A percentile compares a stretch with the other conserved stretches of the same genome.
These are phyloP conservation scores for Irpex sp. DNA, from an alignment of 1,284 basidiomycete genomes.

Conservation along the genomic window DNA sequence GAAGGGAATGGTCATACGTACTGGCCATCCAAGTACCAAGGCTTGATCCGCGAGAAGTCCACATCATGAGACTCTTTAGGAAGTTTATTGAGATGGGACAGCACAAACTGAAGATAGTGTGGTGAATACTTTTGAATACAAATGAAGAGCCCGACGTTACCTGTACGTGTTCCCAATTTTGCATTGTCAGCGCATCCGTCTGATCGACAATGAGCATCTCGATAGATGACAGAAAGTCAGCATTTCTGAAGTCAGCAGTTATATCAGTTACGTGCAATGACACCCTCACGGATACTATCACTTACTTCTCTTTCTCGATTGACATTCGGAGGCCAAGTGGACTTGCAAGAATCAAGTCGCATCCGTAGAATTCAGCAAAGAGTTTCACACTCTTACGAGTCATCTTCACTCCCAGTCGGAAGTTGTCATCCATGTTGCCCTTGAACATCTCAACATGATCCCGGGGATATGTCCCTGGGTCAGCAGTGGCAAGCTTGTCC, in stretches of 20 bases:
- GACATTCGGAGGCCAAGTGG: conserved; percentile 89
- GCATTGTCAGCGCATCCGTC: conserved; percentile 92
- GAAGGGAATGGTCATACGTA: conserved; percentile 35
- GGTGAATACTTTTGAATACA: background rate
- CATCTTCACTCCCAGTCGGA: conserved; percentile 89
- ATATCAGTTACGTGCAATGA: background rate
- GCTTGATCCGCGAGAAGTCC: conserved; percentile 96
- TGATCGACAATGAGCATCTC: conserved; percentile 95
- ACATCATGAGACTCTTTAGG: conserved; percentile 92
- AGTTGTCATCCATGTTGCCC: conserved; percentile 98
- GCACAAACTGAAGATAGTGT: conserved; percentile 62
- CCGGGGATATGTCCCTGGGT: conserved; percentile 74
- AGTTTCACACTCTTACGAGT: conserved; percentile 87
- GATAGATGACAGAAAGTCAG: conserved; percentile 91
- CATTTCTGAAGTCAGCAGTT: conserved; percentile 44
- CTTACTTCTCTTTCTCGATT: conserved; percentile 91
- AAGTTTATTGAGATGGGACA: conserved; percentile 82
- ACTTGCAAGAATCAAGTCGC: conserved; percentile 91
- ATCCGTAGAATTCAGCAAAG: conserved; percentile 87
- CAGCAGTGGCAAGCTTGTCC: conserved; percentile 79
- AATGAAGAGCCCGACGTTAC: conserved; percentile 35
- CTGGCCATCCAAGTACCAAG: conserved; percentile 95
- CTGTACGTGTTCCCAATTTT: conserved; percentile 98
- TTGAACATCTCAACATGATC: conserved; percentile 94
- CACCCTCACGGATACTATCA: conserved; percentile 7